These are phyloP conservation scores for Neoarthrinium moseri DNA, from an alignment of 2,329 filamentous ascomycete species.

Conservation along the genomic window DNA sequence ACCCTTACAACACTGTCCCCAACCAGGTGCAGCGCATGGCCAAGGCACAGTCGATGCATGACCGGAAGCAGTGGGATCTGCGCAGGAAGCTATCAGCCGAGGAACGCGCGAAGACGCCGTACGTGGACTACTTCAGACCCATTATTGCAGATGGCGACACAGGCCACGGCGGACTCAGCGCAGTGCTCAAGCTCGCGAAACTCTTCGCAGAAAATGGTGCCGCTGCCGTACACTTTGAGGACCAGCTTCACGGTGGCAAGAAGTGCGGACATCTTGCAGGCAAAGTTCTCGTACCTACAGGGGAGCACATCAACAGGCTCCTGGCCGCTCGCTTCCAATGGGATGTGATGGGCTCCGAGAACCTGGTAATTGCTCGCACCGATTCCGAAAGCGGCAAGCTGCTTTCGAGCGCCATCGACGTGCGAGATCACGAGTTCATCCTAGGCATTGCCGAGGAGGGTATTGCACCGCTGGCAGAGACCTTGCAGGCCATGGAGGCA, in stretches of 20 bases:
- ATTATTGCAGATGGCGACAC: constrained; percentile 97
- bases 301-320: constrained; percentile 95
- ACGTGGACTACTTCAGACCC: constrained; percentile 87
- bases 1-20: constrained; percentile 97
- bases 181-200: constrained; percentile 94
- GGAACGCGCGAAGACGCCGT: constrained; percentile 73
- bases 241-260: constrained; percentile 96
- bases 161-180: constrained; percentile 87
- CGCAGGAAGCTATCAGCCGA: constrained; percentile 75
- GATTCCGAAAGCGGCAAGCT: constrained; percentile 93
- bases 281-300: constrained; percentile 90
- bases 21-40: constrained; percentile 96
- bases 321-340: constrained; percentile 93
- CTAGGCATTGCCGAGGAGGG: constrained; percentile 75
- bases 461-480: constrained; percentile 81
- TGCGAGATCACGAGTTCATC: constrained; percentile 96
- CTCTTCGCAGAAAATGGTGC: constrained; percentile 97
- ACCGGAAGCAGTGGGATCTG: constrained; percentile 90
- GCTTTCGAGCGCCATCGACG: constrained; percentile 86
- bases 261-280: constrained; percentile 97
- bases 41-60: constrained; percentile 96
- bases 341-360: constrained; percentile 97
- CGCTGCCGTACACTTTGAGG: constrained; percentile 95
- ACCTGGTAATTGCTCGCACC: constrained; percentile 89
- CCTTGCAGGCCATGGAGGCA: constrained; percentile 85